Evolutionary conservation across 345 rosid genomes (phyloP).

Genomic region (Euphorbia lathyris): DNA sequence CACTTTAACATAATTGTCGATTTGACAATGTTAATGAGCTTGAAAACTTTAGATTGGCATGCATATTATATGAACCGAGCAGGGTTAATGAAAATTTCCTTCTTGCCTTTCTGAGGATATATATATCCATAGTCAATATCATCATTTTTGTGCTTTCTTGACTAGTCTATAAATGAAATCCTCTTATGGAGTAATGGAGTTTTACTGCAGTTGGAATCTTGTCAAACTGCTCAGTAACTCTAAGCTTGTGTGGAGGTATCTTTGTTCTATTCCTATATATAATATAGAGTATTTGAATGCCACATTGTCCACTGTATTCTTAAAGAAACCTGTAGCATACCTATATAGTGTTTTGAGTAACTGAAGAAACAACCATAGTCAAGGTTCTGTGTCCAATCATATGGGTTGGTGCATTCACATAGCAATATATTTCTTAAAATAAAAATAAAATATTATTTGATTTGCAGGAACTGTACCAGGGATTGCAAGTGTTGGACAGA

Average conservation of each 20-base stretch:
- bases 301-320: not conserved
- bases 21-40: not conserved
- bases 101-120: not conserved
- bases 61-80: not conserved
- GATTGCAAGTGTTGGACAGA: constrained; percentile 28
- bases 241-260: not conserved
- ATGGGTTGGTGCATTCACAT: not conserved
- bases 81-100: not conserved
- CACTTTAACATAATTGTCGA: not conserved
- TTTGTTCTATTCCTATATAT: not conserved
- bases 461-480: constrained; percentile 31
- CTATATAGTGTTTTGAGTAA: not conserved
- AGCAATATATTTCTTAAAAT: not conserved
- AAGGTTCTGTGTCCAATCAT: not conserved
- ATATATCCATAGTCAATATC: not conserved
- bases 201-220: not conserved
- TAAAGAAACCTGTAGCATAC: not conserved
- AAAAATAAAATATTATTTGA: not conserved
- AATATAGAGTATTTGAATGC: not conserved
- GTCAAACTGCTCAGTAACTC: not conserved
- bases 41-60: not conserved
- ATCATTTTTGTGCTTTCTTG: not conserved
- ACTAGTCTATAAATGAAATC: not conserved
- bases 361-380: not conserved
- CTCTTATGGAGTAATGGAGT: not conserved